Base-by-base conservation (phyloP, 768 basidiomycete genomes). In the Calvatia gigantea region DNA sequence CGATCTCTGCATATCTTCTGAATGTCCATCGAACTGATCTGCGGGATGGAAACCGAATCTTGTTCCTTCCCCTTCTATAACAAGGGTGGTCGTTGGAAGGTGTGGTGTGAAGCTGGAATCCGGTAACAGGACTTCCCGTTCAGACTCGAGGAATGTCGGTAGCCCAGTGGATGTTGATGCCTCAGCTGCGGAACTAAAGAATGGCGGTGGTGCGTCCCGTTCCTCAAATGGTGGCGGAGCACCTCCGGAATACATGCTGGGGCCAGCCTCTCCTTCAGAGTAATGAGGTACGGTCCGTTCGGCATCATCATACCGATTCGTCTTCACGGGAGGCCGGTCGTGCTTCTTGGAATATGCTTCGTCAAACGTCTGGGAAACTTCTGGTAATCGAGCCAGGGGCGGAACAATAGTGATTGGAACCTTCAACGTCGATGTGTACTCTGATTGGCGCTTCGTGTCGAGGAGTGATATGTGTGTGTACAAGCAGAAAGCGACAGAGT, bases 141-240 rank as follows among this genome's bases (percentile, higher is more conserved):
- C 90, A 4, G 90, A 89, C 66, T 92, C 90, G 54, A 87, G 78
- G 66, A 92, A 92, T 12, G 87, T 88, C 14, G 88, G 88, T 19
- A 88, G 68, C 25, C 75, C 73, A 27, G 73, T 70, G 12, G 86
- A 84, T 0, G 83, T 80, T n/a, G 85, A 84, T 43, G 79, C 75
- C 62, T 78, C 82, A 33, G 72, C 79, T 41, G 78, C 80, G 58
- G 72, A 78, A 44, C 67, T 73, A 64, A 75, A 86, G 65, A 86
- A 86, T 2, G 90, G 89, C 11, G 54, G 54, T 8, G 90, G 89
- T 0, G 86, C 81, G 59, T 91, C 88, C 44, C 86, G 80, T 64
- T 93, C 91, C 62, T 93, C 91, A 62, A 92, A 92, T 2, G 91
- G 89, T 44, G 91, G 91, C 23, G 91, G 90, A 0, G 87, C 88